Evolutionary conservation across 148 eudicot genomes (phyloP).

Genomic region (Rhododendron williamsianum): DNA sequence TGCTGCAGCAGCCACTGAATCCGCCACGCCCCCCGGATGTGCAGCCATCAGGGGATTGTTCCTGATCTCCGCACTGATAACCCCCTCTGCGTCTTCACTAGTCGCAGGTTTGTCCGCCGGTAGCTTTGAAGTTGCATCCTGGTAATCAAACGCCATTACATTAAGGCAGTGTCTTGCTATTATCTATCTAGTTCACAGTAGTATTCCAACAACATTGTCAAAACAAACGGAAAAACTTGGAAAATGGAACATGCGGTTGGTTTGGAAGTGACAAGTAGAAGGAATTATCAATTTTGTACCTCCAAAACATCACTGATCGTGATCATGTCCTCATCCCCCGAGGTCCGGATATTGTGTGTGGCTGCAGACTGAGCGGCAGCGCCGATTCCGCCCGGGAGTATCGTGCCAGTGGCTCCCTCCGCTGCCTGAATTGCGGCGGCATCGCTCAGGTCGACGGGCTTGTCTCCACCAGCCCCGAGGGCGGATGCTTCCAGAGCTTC

Average conservation of each 20-base stretch:
- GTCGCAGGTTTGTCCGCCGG: constrained; percentile 43
- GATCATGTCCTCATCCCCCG: constrained; percentile 27
- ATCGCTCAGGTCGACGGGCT: constrained; percentile 44
- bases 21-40: constrained; percentile 52
- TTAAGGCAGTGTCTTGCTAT: too few species aligned
- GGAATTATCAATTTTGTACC: constrained; percentile 14
- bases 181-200: too few species aligned
- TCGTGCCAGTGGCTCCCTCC: constrained; percentile 43
- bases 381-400: constrained; percentile 40
- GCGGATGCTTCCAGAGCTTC: constrained; percentile 63
- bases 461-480: constrained; percentile 43
- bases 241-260: too few species aligned
- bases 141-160: not conserved
- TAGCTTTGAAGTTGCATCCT: constrained; percentile 51
- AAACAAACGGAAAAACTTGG: too few species aligned
- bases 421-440: constrained; percentile 69
- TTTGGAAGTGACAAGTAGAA: too few species aligned
- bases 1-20: constrained; percentile 52
- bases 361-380: constrained; percentile 53
- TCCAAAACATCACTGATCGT: constrained; percentile 41
- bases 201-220: too few species aligned
- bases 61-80: constrained; percentile 49
- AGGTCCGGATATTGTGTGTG: constrained; percentile 15
- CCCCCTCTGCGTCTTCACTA: constrained; percentile 49
- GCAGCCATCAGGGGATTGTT: constrained; percentile 39